Percentiles rank a stretch among this genome's conserved stretches.
These are phyloP conservation scores for Clavispora carvajalis DNA, from an alignment of 805 yeast species.

Conservation along the genomic window DNA sequence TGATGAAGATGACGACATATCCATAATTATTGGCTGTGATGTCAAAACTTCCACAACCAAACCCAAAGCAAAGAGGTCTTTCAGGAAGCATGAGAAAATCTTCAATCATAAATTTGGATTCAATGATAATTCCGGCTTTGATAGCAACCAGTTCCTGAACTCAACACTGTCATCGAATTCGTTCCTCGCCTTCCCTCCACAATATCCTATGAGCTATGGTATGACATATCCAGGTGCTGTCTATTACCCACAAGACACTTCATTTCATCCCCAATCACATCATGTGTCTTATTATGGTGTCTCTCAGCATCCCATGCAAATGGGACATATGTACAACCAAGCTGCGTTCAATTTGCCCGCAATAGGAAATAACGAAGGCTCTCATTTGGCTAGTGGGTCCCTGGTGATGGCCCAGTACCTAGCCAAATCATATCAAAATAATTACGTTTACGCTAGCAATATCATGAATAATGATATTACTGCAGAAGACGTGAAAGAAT, in stretches of 20 bases:
- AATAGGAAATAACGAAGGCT: background rate
- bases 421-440: constrained; percentile 66
- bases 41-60: background rate
- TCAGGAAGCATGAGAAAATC: constrained; percentile 6
- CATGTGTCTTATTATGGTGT: constrained; percentile 3
- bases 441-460: constrained; percentile 40
- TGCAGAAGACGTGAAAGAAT: constrained; percentile 1
- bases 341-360: background rate
- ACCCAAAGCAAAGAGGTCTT: background rate
- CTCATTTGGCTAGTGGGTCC: constrained; percentile 44
- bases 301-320: background rate
- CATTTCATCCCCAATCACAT: constrained; percentile 4
- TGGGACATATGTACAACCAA: background rate
- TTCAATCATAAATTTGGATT: constrained; percentile 8
- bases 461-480: constrained; percentile 16
- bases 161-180: constrained; percentile 18
- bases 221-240: constrained; percentile 1
- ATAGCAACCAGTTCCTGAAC: constrained; percentile 13
- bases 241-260: constrained; percentile 12
- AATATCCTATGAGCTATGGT: background rate
- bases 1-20: constrained; percentile 33
- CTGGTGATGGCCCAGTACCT: constrained; percentile 76
- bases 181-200: constrained; percentile 1
- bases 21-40: constrained; percentile 34
- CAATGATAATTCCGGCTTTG: constrained; percentile 4